A percentile compares a stretch with the other conserved stretches of the same genome.
Conservation (phyloP, 1,284 basidiomycete species). For the Paramarasmius palmivorus region DNA sequence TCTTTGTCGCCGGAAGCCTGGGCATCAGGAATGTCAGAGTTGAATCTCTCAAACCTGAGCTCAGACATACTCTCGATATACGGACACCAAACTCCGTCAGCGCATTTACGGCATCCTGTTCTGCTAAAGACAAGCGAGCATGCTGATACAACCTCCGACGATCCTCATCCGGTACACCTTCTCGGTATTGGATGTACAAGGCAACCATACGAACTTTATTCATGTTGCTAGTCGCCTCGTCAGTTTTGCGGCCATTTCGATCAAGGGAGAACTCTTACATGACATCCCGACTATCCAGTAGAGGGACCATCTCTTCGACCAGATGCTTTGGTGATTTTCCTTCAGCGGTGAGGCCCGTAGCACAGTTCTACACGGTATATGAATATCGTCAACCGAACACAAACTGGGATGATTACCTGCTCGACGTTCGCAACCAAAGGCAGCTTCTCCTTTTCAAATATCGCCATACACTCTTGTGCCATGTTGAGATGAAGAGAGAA, state of each 20-base stretch:
- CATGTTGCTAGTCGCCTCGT: conserved; percentile 55
- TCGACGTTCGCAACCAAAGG: conserved; percentile 89
- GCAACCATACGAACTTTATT: conserved; percentile 98
- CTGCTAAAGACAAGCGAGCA: conserved; percentile 84
- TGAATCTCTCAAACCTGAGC: not conserved
- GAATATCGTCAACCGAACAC: not conserved
- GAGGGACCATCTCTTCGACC: conserved; percentile 98
- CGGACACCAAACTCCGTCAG: conserved; percentile 83
- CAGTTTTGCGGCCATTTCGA: conserved; percentile 9
- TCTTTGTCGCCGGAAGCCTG: conserved; percentile 75
- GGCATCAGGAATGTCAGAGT: not conserved
- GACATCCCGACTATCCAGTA: conserved; percentile 86
- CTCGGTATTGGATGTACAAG: conserved; percentile 92
- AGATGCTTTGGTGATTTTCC: conserved; percentile 90
- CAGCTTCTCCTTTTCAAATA: conserved; percentile 89
- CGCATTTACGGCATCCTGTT: conserved; percentile 95
- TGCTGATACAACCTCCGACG: conserved; percentile 94
- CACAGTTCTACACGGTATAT: conserved; percentile 66
- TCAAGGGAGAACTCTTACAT: conserved; percentile 50
- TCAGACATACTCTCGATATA: conserved; percentile 75
- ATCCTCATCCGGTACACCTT: conserved; percentile 98
- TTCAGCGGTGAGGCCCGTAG: conserved; percentile 86
- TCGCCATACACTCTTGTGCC: conserved; percentile 95
- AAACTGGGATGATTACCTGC: conserved; percentile 58
- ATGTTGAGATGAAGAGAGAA: conserved; percentile 96